Percentiles rank a stretch among this genome's conserved stretches.
Conservation (phyloP, 225 moss, liverwort and hornwort genomes). For the Bryum argenteum region DNA sequence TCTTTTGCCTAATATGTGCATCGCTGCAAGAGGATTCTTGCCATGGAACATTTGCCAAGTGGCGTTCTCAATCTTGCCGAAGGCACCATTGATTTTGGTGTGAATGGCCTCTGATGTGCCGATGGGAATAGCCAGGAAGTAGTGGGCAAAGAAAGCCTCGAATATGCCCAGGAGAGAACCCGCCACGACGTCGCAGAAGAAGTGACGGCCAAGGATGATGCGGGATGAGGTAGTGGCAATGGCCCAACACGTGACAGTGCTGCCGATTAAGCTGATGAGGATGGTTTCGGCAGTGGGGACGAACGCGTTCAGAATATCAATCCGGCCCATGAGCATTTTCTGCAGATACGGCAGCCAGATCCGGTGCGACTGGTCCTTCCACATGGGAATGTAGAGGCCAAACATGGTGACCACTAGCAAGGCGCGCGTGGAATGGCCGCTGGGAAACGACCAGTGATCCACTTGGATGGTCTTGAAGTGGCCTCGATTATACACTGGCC, state of each 20-base stretch:
- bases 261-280: slow-evolving; percentile 41
- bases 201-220: slow-evolving; percentile 72
- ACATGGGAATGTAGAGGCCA: slow-evolving; percentile 65
- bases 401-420: slow-evolving; percentile 69
- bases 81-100: slow-evolving; percentile 20
- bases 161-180: slow-evolving; percentile 61
- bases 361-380: slow-evolving; percentile 40
- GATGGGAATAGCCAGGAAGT: slow-evolving; percentile 46
- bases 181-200: slow-evolving; percentile 70
- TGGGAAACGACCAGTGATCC: slow-evolving; percentile 84
- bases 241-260: slow-evolving; percentile 55
- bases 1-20: slow-evolving; percentile 20
- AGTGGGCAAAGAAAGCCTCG: slow-evolving; percentile 61
- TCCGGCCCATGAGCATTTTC: neutral
- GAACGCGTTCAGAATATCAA: slow-evolving; percentile 25
- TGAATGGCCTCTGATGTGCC: slow-evolving; percentile 48
- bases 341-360: slow-evolving; percentile 33
- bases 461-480: slow-evolving; percentile 63
- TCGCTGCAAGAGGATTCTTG: slow-evolving; percentile 10
- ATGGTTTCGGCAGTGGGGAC: slow-evolving; percentile 36
- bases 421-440: slow-evolving; percentile 77
- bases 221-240: slow-evolving; percentile 68
- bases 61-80: slow-evolving; percentile 22
- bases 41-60: slow-evolving; percentile 34
- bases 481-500: slow-evolving; percentile 70